phyloP scores from a whole-genome alignment of 805 yeast species.

The Metschnikowia santaceciliae region DNA sequence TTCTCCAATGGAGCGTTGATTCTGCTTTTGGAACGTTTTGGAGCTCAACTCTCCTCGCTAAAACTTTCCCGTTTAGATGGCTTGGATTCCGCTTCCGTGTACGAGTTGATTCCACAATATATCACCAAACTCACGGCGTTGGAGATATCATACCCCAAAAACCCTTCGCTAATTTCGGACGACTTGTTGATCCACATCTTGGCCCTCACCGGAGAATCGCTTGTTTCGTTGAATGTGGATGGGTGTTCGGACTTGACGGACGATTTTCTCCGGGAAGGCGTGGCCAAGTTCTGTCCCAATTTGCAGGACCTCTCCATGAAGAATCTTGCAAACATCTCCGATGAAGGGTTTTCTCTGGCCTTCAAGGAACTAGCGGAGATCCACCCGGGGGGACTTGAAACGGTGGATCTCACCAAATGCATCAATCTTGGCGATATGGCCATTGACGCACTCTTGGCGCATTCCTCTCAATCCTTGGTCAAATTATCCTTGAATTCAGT shows the following conservation, averaged over 20 bases:
- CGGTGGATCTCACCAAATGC: constrained; percentile 63
- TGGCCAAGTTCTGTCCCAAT: constrained; percentile 52
- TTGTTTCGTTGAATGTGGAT: constrained; percentile 57
- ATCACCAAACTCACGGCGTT: constrained; percentile 49
- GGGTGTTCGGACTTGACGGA: constrained; percentile 78
- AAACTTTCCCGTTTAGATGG: constrained; percentile 72
- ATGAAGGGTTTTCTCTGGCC: constrained; percentile 58
- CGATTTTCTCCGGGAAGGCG: constrained; percentile 51
- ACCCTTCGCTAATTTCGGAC: constrained; percentile 64
- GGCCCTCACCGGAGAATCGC: constrained; percentile 56
- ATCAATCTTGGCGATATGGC: constrained; percentile 60
- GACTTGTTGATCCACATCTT: constrained; percentile 60
- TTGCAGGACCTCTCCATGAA: constrained; percentile 58
- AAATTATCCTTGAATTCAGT: constrained; percentile 73
- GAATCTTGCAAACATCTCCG: constrained; percentile 61
- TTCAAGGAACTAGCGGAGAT: constrained; percentile 51
- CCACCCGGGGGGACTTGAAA: constrained; percentile 53
- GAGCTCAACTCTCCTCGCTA: constrained; percentile 48
- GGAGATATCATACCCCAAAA: constrained; percentile 65
- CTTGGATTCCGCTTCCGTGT: constrained; percentile 51
- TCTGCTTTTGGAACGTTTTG: constrained; percentile 57
- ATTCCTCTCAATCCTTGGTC: constrained; percentile 61
- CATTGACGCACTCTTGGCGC: constrained; percentile 54
- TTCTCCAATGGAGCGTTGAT: constrained; percentile 65
- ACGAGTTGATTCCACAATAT: constrained; percentile 63